phyloP scores from a whole-genome alignment of 2,329 filamentous ascomycete species.

The Fonsecaea erecta region DNA sequence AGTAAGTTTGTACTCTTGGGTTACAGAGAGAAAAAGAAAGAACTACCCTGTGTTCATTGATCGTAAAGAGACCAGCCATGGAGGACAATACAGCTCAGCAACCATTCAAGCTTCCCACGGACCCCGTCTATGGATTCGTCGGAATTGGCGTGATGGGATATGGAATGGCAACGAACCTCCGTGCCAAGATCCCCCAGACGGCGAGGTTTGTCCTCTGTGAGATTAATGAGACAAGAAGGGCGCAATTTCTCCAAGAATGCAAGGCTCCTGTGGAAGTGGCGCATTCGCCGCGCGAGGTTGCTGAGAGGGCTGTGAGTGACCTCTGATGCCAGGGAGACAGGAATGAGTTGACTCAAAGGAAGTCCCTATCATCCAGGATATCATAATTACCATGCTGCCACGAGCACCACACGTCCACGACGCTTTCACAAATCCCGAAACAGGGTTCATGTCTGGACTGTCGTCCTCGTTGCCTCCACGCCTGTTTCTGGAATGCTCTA shows the following conservation, averaged over 20 bases:
- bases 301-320: constrained; percentile 16
- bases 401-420: constrained; percentile 15
- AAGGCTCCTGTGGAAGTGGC: constrained; percentile 5
- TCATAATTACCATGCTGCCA: constrained; percentile 17
- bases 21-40: neutral
- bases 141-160: constrained; percentile 20
- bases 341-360: neutral
- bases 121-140: constrained; percentile 13
- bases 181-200: constrained; percentile 8
- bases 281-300: constrained; percentile 10
- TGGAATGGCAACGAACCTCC: constrained; percentile 17
- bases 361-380: constrained; percentile 1
- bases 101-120: neutral
- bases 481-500: constrained; percentile 14
- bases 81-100: neutral
- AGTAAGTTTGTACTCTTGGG: neutral
- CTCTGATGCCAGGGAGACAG: neutral
- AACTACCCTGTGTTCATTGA: neutral
- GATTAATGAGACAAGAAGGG: constrained; percentile 14
- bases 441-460: constrained; percentile 4
- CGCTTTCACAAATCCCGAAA: constrained; percentile 9
- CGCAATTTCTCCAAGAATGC: constrained; percentile 11
- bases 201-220: constrained; percentile 10
- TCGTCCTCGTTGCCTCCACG: neutral
- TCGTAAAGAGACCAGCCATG: neutral